Conservation (phyloP, 2,329 filamentous ascomycete species). For the Diaporthe australafricana region DNA sequence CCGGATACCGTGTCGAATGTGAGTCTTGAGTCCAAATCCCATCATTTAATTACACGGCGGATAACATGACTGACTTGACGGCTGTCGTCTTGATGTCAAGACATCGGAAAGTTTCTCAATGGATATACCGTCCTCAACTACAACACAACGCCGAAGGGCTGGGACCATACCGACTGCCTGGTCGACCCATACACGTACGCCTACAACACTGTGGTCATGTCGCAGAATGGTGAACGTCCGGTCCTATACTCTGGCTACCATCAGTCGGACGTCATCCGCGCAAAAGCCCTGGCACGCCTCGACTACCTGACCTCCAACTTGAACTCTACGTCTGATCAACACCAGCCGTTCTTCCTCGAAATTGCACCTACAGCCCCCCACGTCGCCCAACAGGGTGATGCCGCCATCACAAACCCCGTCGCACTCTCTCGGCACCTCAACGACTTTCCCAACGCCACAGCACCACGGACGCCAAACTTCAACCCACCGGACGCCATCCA, state of each 20-base stretch:
- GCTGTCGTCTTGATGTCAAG: not conserved
- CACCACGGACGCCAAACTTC: not conserved
- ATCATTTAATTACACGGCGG: not conserved
- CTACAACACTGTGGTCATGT: conserved; percentile 6
- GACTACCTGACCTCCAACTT: conserved; percentile 5
- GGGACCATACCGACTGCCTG: conserved; percentile 5
- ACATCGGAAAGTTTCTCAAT: conserved; percentile 9
- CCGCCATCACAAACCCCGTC: not conserved
- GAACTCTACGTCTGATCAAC: not conserved
- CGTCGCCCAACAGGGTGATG: conserved; percentile 43
- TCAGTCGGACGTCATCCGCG: not conserved
- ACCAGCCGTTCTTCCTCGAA: conserved; percentile 72
- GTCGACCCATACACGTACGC: conserved; percentile 3
- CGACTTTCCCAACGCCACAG: not conserved
- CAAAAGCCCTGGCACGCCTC: not conserved
- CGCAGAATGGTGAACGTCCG: conserved; percentile 1
- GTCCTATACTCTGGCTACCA: conserved; percentile 17
- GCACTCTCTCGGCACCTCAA: not conserved
- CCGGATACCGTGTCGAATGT: not conserved
- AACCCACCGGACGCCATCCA: not conserved
- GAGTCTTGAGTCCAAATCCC: not conserved
- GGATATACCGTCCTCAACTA: conserved; percentile 3
- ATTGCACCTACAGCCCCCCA: conserved; percentile 77
- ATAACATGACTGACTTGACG: not conserved
- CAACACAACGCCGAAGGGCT: not conserved